Evolutionary conservation across 2,329 filamentous ascomycete species (phyloP), one percentile per base, ranked within the genome.

Genomic region (Metarhizium anisopliae): DNA sequence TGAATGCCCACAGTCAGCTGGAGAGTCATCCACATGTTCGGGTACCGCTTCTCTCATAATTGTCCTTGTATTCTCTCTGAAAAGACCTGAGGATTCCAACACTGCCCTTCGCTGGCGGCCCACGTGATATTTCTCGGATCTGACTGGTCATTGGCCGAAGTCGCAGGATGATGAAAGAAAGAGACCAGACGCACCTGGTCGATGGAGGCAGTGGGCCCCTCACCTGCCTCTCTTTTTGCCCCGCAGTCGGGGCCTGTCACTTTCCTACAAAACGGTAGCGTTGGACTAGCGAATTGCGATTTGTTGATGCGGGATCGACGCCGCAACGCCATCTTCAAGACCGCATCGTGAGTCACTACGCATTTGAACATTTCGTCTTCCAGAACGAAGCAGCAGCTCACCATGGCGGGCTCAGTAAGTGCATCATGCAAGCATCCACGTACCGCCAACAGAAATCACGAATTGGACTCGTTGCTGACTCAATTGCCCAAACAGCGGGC

Each of bases 391-490:
- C 47, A 55, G 49, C 10, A 47, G 10, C 42, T 50, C 43, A 59
- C 57, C 47, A 69, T 69, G 67, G 64, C 64, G 55, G 63, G 63
- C 59, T 57, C 62, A 52, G 67, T 69, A 64, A 59, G 67, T 62
- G 4, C 16, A 10, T 10, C 20, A 29, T 30, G 6, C 18, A 20
- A 20, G 11, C 20, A 36, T 45, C 51, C 50, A 16, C 47, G n/a
- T 6, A n/a, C 30, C 20, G 10, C 8, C 3, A n/a, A 29, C 20
- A 29, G 13, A 49, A 20, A 14, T 20, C 45, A 3, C 13, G 11
- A n/a, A 25, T n/a, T 36, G 38, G 32, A 13, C 18, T 20, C 35
- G 51, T 42, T 40, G 47, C 59, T 61, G 50, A 60, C 55, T 49
- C 42, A 43, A 42, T 35, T 43, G 40, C 18, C 42, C 43, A 50